phyloP scores from a whole-genome alignment of 2,329 filamentous ascomycete genomes.

The Colletotrichum tofieldiae region DNA sequence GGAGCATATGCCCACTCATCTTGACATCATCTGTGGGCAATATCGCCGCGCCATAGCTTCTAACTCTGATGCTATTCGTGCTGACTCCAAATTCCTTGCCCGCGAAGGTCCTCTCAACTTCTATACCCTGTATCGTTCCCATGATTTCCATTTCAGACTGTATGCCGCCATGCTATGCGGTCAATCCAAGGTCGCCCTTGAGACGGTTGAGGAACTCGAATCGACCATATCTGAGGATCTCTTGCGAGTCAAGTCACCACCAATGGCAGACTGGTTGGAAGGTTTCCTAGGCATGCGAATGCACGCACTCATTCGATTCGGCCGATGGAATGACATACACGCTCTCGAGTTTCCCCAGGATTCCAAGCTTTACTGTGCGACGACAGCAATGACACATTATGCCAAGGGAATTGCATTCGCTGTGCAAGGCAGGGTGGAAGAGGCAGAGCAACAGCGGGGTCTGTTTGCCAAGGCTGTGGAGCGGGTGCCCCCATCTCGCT shows the following conservation, averaged over 20 bases:
- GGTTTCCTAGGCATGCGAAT: constrained; percentile 77
- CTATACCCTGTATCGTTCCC: constrained; percentile 82
- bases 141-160: constrained; percentile 82
- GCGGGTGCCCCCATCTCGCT: constrained; percentile 71
- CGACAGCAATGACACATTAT: constrained; percentile 78
- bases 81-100: constrained; percentile 77
- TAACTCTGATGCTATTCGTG: constrained; percentile 76
- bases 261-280: constrained; percentile 87
- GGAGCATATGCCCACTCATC: constrained; percentile 83
- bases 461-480: constrained; percentile 67
- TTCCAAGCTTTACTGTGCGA: constrained; percentile 75
- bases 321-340: constrained; percentile 78
- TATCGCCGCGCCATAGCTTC: constrained; percentile 77
- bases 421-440: constrained; percentile 67
- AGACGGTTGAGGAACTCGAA: constrained; percentile 74
- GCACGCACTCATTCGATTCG: constrained; percentile 82
- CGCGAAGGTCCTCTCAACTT: constrained; percentile 77
- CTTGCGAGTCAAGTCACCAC: constrained; percentile 75
- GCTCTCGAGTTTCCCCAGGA: constrained; percentile 71
- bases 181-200: constrained; percentile 73
- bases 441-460: constrained; percentile 67
- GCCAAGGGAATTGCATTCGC: constrained; percentile 78
- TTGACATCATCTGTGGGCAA: constrained; percentile 82
- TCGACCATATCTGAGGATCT: constrained; percentile 74
- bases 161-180: constrained; percentile 87